Percentiles rank a stretch among this genome's conserved stretches.
Evolutionary conservation across 306 rosid species (phyloP).

Genomic region (Calophaca sinica): DNA sequence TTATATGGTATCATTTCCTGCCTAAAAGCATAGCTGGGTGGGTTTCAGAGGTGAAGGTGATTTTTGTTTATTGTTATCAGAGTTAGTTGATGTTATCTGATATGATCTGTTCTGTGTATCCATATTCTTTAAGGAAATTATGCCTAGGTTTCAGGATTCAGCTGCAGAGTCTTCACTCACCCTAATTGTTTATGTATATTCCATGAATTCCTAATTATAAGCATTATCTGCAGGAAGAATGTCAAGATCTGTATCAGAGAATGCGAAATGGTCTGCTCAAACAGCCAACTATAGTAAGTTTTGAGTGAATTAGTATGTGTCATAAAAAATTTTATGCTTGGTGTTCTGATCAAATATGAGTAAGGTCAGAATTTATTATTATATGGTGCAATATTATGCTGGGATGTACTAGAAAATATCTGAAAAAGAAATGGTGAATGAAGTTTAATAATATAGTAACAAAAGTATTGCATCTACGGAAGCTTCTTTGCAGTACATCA

Average conservation of each 20-base stretch:
- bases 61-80: background rate
- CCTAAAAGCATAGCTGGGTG: slow-evolving; percentile 10
- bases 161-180: slow-evolving; percentile 30
- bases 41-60: slow-evolving; percentile 37
- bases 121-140: slow-evolving; percentile 9
- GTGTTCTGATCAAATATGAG: slow-evolving; percentile 21
- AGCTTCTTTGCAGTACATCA: slow-evolving; percentile 9
- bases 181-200: slow-evolving; percentile 36
- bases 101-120: slow-evolving; percentile 36
- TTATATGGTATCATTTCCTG: slow-evolving; percentile 24
- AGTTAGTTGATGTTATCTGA: slow-evolving; percentile 14
- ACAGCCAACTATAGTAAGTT: slow-evolving; percentile 78
- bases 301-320: slow-evolving; percentile 36
- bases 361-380: background rate
- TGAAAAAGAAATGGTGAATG: background rate
- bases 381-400: slow-evolving; percentile 1
- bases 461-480: background rate
- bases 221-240: slow-evolving; percentile 75
- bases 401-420: slow-evolving; percentile 8
- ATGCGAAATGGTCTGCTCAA: slow-evolving; percentile 63
- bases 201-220: background rate
- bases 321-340: background rate
- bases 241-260: slow-evolving; percentile 67
- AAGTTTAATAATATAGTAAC: slow-evolving; percentile 7
- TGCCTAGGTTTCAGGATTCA: slow-evolving; percentile 40